A percentile compares a stretch with the other conserved stretches of the same genome.
These are phyloP conservation scores for Suillus clintonianus DNA, from an alignment of 768 basidiomycete species.

Conservation along the genomic window DNA sequence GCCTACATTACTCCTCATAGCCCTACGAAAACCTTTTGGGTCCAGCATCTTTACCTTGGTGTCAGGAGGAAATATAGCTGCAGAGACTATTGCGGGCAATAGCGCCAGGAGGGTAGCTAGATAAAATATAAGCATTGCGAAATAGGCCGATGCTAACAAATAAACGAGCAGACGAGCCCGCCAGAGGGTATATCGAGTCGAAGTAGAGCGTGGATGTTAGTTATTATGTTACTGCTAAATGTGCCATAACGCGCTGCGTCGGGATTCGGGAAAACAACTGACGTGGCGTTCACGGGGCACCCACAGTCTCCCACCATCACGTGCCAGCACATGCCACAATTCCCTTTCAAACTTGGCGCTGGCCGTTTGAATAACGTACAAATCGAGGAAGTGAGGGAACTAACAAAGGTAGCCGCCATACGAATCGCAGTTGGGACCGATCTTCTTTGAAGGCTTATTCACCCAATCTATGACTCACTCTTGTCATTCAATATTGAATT, in stretches of 20 bases:
- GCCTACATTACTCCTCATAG: conserved; percentile 76
- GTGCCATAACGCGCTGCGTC: neutral
- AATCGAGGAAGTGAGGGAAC: too few relatives aligned
- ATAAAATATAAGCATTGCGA: conserved; percentile 25
- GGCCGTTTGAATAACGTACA: neutral
- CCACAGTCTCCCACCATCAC: too few relatives aligned
- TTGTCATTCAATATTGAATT: neutral
- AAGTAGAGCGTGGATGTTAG: neutral
- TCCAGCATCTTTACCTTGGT: conserved; percentile 75
- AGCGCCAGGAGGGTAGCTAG: conserved; percentile 19
- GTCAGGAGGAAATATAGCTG: conserved; percentile 49
- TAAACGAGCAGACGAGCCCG: neutral
- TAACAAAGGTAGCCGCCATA: too few relatives aligned
- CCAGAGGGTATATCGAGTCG: neutral
- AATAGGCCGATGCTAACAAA: neutral
- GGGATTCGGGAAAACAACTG: neutral
- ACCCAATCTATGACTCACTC: conserved; percentile 1
- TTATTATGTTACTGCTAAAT: neutral
- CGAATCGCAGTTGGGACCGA: too few relatives aligned
- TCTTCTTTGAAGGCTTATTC: too few relatives aligned
- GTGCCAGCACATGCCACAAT: too few relatives aligned
- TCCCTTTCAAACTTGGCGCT: neutral
- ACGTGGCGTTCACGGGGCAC: neutral
- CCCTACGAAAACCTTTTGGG: conserved; percentile 66
- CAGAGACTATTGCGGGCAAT: conserved; percentile 40